A percentile compares a stretch with the other conserved stretches of the same genome.
phyloP scores from a whole-genome alignment of 2,329 filamentous ascomycete species.

The Lecanicillium sp. region DNA sequence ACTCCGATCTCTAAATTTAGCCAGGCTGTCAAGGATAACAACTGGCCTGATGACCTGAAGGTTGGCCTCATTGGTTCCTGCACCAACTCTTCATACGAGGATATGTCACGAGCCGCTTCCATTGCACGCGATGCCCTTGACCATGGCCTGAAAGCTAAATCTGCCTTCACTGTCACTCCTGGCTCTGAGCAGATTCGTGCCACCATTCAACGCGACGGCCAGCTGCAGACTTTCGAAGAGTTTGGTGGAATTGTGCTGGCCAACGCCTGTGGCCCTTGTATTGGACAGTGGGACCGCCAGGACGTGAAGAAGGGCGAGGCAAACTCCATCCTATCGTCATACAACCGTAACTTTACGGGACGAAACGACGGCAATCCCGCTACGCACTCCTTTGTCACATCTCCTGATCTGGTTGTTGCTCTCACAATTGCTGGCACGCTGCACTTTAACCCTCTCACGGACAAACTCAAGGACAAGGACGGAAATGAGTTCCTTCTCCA shows the following conservation, averaged over 20 bases:
- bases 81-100: conserved; percentile 82
- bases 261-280: conserved; percentile 89
- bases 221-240: conserved; percentile 90
- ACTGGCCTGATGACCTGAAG: conserved; percentile 94
- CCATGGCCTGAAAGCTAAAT: conserved; percentile 90
- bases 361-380: conserved; percentile 95
- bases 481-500: conserved; percentile 92
- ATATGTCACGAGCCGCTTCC: conserved; percentile 88
- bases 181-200: conserved; percentile 96
- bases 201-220: conserved; percentile 83
- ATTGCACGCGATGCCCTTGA: conserved; percentile 86
- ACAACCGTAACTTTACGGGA: conserved; percentile 99
- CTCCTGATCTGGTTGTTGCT: conserved; percentile 82
- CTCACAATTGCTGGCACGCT: conserved; percentile 76
- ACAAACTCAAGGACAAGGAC: conserved; percentile 87
- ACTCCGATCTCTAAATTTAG: conserved; percentile 98
- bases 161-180: conserved; percentile 89
- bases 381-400: conserved; percentile 88
- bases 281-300: conserved; percentile 89
- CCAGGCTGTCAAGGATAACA: conserved; percentile 86
- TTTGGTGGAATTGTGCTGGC: conserved; percentile 92
- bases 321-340: conserved; percentile 97
- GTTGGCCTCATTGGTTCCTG: conserved; percentile 96
- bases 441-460: conserved; percentile 91
- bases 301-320: conserved; percentile 92